A percentile compares a stretch with the other conserved stretches of the same genome.
Conservation (phyloP, 352 stramenopile species). For the Phytophthora pini region DNA sequence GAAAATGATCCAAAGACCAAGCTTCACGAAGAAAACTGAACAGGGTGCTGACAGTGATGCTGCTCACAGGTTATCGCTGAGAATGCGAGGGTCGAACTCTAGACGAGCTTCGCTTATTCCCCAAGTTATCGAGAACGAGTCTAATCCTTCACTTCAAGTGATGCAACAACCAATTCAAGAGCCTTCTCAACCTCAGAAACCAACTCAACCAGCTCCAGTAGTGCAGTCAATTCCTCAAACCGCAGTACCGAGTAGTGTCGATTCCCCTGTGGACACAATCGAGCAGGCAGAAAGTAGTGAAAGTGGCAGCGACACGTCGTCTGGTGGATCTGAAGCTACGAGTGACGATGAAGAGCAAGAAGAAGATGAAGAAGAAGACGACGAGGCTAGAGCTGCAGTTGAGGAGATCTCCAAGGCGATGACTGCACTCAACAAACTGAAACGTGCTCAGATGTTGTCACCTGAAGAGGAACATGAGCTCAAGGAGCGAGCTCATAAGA, state of each 20-base stretch:
- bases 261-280: not conserved
- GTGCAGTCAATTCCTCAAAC: not conserved
- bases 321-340: conserved; percentile 11
- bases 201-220: not conserved
- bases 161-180: not conserved
- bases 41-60: not conserved
- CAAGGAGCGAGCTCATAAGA: conserved; percentile 65
- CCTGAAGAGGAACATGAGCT: conserved; percentile 67
- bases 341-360: conserved; percentile 18
- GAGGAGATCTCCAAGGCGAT: conserved; percentile 63
- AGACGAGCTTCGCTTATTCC: conserved; percentile 12
- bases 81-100: conserved; percentile 16
- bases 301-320: conserved; percentile 18
- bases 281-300: conserved; percentile 19
- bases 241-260: not conserved
- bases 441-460: conserved; percentile 63
- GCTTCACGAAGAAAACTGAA: conserved; percentile 23
- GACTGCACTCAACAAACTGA: conserved; percentile 72
- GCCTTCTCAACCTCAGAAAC: not conserved
- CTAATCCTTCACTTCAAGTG: not conserved
- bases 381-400: conserved; percentile 23
- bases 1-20: conserved; percentile 24
- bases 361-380: conserved; percentile 26
- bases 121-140: not conserved
- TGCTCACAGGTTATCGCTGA: conserved; percentile 10